Evolutionary conservation across 1,284 basidiomycete species (phyloP).

Genomic region (Leccinum subatratum): DNA sequence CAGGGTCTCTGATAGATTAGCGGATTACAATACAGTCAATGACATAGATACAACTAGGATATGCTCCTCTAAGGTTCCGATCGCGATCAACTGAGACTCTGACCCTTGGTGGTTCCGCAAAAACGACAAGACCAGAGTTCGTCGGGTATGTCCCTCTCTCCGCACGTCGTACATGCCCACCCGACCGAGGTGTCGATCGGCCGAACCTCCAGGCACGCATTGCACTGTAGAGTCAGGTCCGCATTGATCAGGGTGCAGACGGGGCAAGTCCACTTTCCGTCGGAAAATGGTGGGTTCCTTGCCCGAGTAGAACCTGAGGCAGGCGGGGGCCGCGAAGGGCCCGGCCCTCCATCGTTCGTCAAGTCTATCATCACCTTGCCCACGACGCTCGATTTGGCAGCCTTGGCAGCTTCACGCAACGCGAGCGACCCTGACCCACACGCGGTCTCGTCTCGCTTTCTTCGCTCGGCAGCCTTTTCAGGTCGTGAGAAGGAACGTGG

Average conservation of each 20-base stretch:
- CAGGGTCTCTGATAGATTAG: constrained; percentile 13
- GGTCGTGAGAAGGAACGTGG: neutral
- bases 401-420: constrained; percentile 64
- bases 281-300: constrained; percentile 2
- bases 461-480: constrained; percentile 73
- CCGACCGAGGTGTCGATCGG: constrained; percentile 41
- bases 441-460: constrained; percentile 64
- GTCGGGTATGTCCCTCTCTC: constrained; percentile 54
- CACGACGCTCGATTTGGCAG: constrained; percentile 60
- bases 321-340: constrained; percentile 16
- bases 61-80: constrained; percentile 10
- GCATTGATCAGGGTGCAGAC: constrained; percentile 71
- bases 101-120: constrained; percentile 64
- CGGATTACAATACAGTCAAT: constrained; percentile 1
- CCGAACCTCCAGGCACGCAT: constrained; percentile 54
- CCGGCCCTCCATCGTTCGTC: constrained; percentile 36
- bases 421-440: constrained; percentile 63
- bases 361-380: constrained; percentile 52
- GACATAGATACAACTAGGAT: constrained; percentile 7
- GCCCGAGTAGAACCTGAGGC: constrained; percentile 2
- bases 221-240: constrained; percentile 48
- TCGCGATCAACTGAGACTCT: constrained; percentile 33
- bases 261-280: constrained; percentile 59
- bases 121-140: constrained; percentile 71
- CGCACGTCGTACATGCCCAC: constrained; percentile 71